Evolutionary conservation across 306 rosid species (phyloP), one percentile per base, ranked within the genome.

Genomic region (Vigna angularis): DNA sequence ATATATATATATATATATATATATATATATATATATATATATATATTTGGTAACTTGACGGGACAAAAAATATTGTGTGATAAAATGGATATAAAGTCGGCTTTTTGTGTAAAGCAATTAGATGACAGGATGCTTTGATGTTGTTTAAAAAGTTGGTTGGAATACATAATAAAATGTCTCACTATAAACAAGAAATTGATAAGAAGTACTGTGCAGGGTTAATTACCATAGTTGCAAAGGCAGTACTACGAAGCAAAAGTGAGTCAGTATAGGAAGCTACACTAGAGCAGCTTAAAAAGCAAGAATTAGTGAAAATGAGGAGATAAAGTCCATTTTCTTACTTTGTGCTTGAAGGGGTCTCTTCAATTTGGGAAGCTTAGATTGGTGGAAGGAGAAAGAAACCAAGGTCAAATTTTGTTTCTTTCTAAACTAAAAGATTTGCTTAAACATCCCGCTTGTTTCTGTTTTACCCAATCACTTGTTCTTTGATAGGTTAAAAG

Each of bases 71-170:
- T 79, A 17, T 52, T 71, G 17, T 49, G 57, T 12, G 69, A 38
- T 34, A 49, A 79, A 71, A 71, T 79, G 83, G 24, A 50, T 3
- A 74, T 72, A 22, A 42, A 72, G 56, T 47, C 42, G 7, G 18
- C 55, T 52, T 72, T 80, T 20, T 20, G 51, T 8, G 2, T 80
- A 5, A 16, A 2, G 8, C 9, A 17, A 48, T 73, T 80, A 24
- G 0, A 64, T 7, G 70, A 73, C 0, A 12, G 15, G 83, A 80
- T 26, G 77, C 83, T 30, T 20, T 64, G 56, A 12, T 0, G 8
- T 73, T 80, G 59, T 65, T 72, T 73, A 34, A 42, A 36, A 34
- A 65, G 20, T 42, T 9, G 67, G 68, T 62, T 65, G 18, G 26
- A 44, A 34, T 42, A 3, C 3, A 1, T 40, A 48, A 40, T 61